Percentiles rank a stretch among this genome's conserved stretches.
Conservation (phyloP, 2,329 filamentous ascomycete species). For the Zasmidium cellare region DNA sequence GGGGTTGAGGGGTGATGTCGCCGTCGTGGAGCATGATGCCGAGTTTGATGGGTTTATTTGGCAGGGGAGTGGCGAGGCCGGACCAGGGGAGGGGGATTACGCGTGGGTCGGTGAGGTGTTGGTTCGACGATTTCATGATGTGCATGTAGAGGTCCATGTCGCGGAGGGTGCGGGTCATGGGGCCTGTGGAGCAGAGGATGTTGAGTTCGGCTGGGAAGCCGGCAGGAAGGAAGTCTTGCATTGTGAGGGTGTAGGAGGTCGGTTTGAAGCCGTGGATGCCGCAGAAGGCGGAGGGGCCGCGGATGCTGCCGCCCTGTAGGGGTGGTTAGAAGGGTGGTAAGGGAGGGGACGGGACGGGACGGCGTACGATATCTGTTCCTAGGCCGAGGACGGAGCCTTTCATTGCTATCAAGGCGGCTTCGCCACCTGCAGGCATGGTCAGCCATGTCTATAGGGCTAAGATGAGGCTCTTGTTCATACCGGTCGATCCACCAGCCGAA, state of each 20-base stretch:
- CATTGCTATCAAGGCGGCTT: constrained; percentile 57
- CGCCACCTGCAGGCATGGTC: constrained; percentile 3
- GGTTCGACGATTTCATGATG: constrained; percentile 7
- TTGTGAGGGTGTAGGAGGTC: constrained; percentile 15
- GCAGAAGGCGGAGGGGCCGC: constrained; percentile 80
- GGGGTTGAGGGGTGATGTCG: constrained; percentile 19
- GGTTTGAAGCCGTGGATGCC: constrained; percentile 37
- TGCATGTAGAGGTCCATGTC: constrained; percentile 19
- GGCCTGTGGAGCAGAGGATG: constrained; percentile 18
- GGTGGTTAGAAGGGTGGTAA: not conserved
- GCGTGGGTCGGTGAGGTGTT: constrained; percentile 18
- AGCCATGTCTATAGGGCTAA: not conserved
- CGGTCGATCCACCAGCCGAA: constrained; percentile 16
- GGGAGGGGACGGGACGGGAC: constrained; percentile 53
- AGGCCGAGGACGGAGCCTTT: constrained; percentile 60
- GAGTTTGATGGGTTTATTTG: constrained; percentile 15
- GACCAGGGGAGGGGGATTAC: constrained; percentile 20
- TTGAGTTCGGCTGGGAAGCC: constrained; percentile 21
- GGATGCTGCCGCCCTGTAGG: constrained; percentile 50
- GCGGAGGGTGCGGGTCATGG: constrained; percentile 16
- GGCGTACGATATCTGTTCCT: constrained; percentile 61
- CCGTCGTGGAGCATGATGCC: constrained; percentile 19
- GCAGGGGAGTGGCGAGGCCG: constrained; percentile 3
- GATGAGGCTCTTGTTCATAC: constrained; percentile 54
- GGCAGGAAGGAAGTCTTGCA: constrained; percentile 12